These are phyloP conservation scores for Candida anglica DNA, from an alignment of 805 yeast species.

Conservation along the genomic window DNA sequence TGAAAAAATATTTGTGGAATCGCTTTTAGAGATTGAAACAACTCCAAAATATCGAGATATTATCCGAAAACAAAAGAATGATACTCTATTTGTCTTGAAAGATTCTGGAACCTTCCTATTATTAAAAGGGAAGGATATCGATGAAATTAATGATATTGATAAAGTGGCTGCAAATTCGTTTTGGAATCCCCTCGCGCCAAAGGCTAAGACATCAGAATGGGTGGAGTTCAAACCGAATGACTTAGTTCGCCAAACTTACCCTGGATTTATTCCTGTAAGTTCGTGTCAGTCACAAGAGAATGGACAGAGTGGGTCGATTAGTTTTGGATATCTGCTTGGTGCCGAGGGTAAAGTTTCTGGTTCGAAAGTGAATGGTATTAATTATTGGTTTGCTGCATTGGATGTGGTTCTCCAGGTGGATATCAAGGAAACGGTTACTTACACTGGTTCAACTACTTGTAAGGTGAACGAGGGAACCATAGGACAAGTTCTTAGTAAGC, in stretches of 20 bases:
- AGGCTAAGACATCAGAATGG: constrained; percentile 7
- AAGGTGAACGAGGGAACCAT: constrained; percentile 10
- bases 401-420: not conserved
- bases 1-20: too few relatives aligned
- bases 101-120: too few relatives aligned
- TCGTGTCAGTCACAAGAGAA: constrained; percentile 11
- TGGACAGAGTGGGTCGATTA: constrained; percentile 12
- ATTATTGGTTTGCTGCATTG: not conserved
- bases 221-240: constrained; percentile 8
- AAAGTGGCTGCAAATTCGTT: not conserved
- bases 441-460: constrained; percentile 12
- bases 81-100: too few relatives aligned
- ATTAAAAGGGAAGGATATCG: too few relatives aligned
- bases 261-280: constrained; percentile 10
- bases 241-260: constrained; percentile 1
- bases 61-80: too few relatives aligned
- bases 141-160: too few relatives aligned
- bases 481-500: constrained; percentile 18
- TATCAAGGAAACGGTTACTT: not conserved
- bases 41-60: too few relatives aligned
- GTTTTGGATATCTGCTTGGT: constrained; percentile 4
- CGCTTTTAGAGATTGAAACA: too few relatives aligned
- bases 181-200: constrained; percentile 1
- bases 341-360: not conserved
- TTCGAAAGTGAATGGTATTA: not conserved